phyloP scores from a whole-genome alignment of 495 filamentous ascomycete genomes.

The Aspergillus hancockii region DNA sequence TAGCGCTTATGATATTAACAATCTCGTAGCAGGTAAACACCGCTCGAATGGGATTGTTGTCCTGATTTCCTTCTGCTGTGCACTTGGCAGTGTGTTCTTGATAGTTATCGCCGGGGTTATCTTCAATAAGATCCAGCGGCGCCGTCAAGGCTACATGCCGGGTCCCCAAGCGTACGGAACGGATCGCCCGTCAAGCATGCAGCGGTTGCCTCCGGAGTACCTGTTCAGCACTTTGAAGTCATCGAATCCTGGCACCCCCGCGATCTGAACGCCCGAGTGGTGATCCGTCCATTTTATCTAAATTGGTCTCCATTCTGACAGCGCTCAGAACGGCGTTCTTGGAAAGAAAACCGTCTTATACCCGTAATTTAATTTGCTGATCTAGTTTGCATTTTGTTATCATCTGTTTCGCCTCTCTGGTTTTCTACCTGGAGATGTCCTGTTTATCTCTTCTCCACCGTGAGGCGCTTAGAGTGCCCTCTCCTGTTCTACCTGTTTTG shows the following conservation, averaged over 20 bases:
- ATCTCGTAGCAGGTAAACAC: constrained; percentile 45
- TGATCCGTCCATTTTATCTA: background rate
- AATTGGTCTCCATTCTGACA: constrained; percentile 16
- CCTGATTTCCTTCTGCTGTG: constrained; percentile 87
- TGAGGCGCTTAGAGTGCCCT: background rate
- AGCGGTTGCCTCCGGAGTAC: constrained; percentile 77
- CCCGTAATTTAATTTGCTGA: constrained; percentile 37
- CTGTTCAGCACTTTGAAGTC: constrained; percentile 64
- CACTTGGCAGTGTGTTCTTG: constrained; percentile 82
- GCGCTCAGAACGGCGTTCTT: constrained; percentile 36
- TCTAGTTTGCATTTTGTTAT: constrained; percentile 15
- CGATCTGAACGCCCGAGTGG: constrained; percentile 29
- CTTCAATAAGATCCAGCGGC: constrained; percentile 79
- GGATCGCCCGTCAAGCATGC: constrained; percentile 74
- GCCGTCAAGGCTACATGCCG: constrained; percentile 81
- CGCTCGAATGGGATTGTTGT: constrained; percentile 85
- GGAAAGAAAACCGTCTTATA: constrained; percentile 35
- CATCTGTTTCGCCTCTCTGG: constrained; percentile 8
- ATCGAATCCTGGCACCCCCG: constrained; percentile 37
- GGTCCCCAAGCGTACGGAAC: constrained; percentile 70
- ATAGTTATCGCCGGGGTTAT: constrained; percentile 84
- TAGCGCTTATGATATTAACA: constrained; percentile 28
- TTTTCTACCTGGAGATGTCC: constrained; percentile 14
- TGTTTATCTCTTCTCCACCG: background rate
- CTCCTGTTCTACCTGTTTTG: background rate